These are phyloP conservation scores for Fusarium tuaranense DNA, from an alignment of 2,329 filamentous ascomycete genomes.

Conservation along the genomic window DNA sequence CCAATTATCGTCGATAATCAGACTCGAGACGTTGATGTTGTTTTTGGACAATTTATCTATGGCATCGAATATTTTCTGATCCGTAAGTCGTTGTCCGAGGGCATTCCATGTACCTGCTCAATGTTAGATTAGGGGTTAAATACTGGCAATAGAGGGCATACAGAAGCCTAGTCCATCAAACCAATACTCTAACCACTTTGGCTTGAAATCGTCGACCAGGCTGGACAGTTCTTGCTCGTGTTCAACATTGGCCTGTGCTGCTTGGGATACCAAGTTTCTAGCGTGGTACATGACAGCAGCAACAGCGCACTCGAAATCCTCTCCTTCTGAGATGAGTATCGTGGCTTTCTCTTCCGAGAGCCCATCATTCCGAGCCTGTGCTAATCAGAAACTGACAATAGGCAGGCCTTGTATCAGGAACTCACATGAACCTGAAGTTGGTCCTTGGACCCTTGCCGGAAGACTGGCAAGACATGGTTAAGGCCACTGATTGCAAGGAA, in stretches of 20 bases:
- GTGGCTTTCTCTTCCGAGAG: conserved; percentile 64
- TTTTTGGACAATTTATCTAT: conserved; percentile 77
- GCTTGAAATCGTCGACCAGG: conserved; percentile 61
- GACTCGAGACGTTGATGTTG: conserved; percentile 81
- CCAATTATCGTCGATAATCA: conserved; percentile 99
- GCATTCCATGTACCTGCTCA: conserved; percentile 86
- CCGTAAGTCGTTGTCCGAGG: conserved; percentile 84
- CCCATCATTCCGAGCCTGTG: conserved; percentile 75
- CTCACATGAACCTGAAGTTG: conserved; percentile 74
- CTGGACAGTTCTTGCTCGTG: conserved; percentile 59
- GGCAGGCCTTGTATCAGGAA: not conserved
- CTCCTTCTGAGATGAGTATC: conserved; percentile 77
- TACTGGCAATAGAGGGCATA: conserved; percentile 48
- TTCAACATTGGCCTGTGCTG: conserved; percentile 57
- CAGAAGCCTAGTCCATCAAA: conserved; percentile 95
- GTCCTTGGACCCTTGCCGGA: conserved; percentile 74
- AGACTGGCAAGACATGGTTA: conserved; percentile 75
- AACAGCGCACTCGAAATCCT: conserved; percentile 79
- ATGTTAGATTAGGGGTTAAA: conserved; percentile 26
- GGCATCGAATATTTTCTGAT: conserved; percentile 81
- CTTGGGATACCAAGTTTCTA: conserved; percentile 62
- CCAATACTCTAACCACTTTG: conserved; percentile 85
- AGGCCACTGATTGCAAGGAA: conserved; percentile 82
- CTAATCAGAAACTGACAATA: conserved; percentile 20
- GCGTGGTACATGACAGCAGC: conserved; percentile 90